Percentiles rank a stretch among this genome's conserved stretches.
Conservation (phyloP, 2,329 filamentous ascomycete genomes). For the Scedosporium dehoogii region DNA sequence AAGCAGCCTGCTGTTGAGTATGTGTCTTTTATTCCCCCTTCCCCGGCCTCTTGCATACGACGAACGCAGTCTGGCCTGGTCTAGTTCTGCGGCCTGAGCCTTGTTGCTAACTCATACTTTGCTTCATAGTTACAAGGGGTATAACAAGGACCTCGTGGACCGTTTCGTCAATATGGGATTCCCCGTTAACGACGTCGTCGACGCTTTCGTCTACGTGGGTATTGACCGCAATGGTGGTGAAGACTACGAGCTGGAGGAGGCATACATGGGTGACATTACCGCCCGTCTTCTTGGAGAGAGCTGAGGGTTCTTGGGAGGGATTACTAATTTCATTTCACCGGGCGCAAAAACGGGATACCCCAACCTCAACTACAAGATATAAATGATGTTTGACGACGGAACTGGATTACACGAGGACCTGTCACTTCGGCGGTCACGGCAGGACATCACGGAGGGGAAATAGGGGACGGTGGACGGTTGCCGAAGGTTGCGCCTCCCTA, state of each 20-base stretch:
- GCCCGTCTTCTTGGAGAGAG: constrained; percentile 74
- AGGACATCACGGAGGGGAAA: too few species aligned
- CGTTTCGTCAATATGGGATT: constrained; percentile 89
- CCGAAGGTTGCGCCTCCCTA: not conserved
- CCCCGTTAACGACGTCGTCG: constrained; percentile 73
- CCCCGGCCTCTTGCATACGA: not conserved
- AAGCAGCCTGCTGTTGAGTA: constrained; percentile 19
- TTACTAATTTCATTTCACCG: not conserved
- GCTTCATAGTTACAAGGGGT: constrained; percentile 64
- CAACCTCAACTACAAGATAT: not conserved
- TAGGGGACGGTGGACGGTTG: too few species aligned
- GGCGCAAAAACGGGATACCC: not conserved
- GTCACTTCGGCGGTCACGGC: too few species aligned
- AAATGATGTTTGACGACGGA: not conserved
- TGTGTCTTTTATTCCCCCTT: not conserved
- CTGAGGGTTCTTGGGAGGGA: constrained; percentile 22
- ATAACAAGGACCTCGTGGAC: constrained; percentile 74
- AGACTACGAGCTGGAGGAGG: constrained; percentile 81
- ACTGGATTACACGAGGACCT: not conserved
- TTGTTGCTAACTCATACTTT: not conserved
- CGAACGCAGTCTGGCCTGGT: not conserved
- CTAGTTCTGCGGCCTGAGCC: not conserved
- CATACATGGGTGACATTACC: constrained; percentile 83
- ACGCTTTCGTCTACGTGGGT: constrained; percentile 70
- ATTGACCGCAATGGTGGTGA: constrained; percentile 69